Conservation (phyloP, 768 basidiomycete species). For the Cystobasidiopsis lactophilus region DNA sequence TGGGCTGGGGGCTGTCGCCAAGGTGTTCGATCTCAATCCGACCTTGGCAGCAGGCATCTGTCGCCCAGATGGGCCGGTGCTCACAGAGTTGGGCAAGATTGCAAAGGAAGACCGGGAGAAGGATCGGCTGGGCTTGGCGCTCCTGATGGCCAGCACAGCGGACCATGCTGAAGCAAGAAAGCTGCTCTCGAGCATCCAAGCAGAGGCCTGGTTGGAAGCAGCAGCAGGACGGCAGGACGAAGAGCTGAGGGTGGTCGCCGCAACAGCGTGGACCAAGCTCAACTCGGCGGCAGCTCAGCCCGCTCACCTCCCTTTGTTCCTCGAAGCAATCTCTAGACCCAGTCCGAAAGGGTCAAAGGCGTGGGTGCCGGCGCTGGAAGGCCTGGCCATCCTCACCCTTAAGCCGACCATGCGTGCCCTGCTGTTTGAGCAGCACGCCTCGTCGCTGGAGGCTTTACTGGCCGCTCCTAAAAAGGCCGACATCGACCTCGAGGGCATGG, state of each 20-base stretch:
- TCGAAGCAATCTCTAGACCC: no score
- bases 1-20: conserved; percentile 48
- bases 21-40: conserved; percentile 65
- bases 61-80: conserved; percentile 36
- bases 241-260: conserved; percentile 40
- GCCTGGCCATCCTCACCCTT: conserved; percentile 56
- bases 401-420: conserved; percentile 40
- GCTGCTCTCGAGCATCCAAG: conserved; percentile 35
- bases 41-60: conserved; percentile 44
- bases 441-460: conserved; percentile 31
- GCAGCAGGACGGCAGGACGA: conserved; percentile 26
- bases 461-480: background rate
- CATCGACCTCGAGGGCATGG: conserved; percentile 22
- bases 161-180: conserved; percentile 51
- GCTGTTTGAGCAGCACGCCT: conserved; percentile 28
- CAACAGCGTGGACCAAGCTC: conserved; percentile 58
- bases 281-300: conserved; percentile 20
- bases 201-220: conserved; percentile 43
- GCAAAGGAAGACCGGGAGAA: no score
- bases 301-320: background rate
- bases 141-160: conserved; percentile 50
- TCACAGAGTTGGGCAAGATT: no score
- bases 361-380: conserved; percentile 46
- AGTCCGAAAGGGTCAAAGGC: no score
- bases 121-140: conserved; percentile 42